Conservation (phyloP, 1,139 yeast species). For the Trichomonascaceae sp. region DNA sequence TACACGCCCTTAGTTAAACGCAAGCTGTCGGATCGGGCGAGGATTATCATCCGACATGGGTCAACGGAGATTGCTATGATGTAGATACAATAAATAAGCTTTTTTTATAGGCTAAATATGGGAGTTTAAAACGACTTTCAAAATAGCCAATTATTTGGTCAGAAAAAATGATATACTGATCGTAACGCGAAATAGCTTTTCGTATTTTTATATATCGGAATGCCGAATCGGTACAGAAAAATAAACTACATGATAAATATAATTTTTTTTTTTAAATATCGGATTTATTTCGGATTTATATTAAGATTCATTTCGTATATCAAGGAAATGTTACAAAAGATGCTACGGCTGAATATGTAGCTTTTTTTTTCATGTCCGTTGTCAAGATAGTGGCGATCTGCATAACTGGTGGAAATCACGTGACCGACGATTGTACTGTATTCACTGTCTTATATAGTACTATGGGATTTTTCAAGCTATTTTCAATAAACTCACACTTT, state of each 20-base stretch:
- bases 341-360: not conserved
- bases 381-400: not conserved
- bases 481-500: no score
- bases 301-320: not conserved
- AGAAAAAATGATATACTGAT: not conserved
- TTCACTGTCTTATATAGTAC: no score
- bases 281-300: not conserved
- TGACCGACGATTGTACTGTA: no score
- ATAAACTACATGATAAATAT: not conserved
- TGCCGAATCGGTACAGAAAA: not conserved
- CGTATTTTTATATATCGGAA: not conserved
- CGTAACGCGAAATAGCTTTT: no score
- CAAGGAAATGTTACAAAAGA: not conserved
- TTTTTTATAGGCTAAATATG: not conserved
- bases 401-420: not conserved
- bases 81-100: not conserved
- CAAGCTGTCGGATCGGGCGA: not conserved
- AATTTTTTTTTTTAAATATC: no score
- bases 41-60: not conserved
- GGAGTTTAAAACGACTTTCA: not conserved
- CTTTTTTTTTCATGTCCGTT: not conserved
- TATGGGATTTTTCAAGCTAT: no score
- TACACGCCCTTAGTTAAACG: not conserved
- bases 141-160: not conserved
- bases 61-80: not conserved